Evolutionary conservation across 2,329 filamentous ascomycete species (phyloP), one percentile per base, ranked within the genome.

Genomic region (Talaromyces marneffei): DNA sequence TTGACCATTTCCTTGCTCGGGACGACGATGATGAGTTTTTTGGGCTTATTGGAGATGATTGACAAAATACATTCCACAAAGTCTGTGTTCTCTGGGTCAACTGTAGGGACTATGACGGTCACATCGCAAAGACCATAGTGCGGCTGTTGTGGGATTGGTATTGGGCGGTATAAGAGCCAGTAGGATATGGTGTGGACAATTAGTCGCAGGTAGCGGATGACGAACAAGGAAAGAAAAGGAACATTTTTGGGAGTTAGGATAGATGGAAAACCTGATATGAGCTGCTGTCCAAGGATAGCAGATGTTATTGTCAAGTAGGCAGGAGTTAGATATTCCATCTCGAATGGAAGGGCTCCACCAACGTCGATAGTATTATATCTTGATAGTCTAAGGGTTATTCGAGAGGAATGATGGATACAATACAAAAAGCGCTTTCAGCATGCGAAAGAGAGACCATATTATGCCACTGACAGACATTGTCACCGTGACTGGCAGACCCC

Each of bases 31-130:
- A 82, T 62, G 23, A 84, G 66, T 1, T 62, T 64, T 0, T 64
- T 64, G 0, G 79, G 80, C 0, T 53, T 16, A 60, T 82, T 80
- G 1, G 59, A 48, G 1, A 80, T 68, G 2, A 80, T 74, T 0
- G 74, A 76, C 0, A 60, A 48, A 2, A 84, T 62, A 57, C 79
- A 81, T 14, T 74, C 72, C 0, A 63, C 50, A 59, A 85, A 83
- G 18, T 76, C 72, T 0, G 48, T 55, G 10, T 76, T 75, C 0
- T 66, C 55, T 0, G 82, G 80, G 12, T 80, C 77, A 2, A 83
- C 72, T 0, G 82, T 85, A 0, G 83, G 81, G 2, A 85, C 67
- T 50, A 85, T 73, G 20, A 84, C 78, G 0, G 81, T 82, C 55
- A 80, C 78, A 39, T 85, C 78, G 1, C 62, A 56, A 2, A 68